Percentiles rank a stretch among this genome's conserved stretches.
Evolutionary conservation across 805 yeast species (phyloP).

Genomic region (Hagleromyces aurorensis): DNA sequence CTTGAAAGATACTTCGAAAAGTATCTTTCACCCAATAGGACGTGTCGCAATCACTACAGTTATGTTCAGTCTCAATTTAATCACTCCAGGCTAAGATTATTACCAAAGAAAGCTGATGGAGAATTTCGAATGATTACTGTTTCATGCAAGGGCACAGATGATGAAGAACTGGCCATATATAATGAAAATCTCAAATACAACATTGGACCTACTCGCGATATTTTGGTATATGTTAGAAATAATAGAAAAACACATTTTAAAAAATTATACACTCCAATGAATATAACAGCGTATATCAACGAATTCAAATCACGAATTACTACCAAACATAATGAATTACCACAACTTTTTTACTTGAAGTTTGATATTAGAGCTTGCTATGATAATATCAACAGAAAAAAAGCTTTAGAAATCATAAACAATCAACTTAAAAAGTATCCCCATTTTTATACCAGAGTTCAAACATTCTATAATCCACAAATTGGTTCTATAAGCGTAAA

Average conservation of each 20-base stretch:
- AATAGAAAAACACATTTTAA: slow-evolving; percentile 23
- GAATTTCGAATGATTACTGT: slow-evolving; percentile 56
- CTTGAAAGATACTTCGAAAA: slow-evolving; percentile 35
- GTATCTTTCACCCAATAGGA: slow-evolving; percentile 27
- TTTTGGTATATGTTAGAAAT: slow-evolving; percentile 31
- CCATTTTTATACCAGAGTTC: slow-evolving; percentile 26
- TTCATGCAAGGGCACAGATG: slow-evolving; percentile 38
- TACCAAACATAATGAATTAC: slow-evolving; percentile 14
- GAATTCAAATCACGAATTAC: slow-evolving; percentile 31
- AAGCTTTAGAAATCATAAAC: slow-evolving; percentile 32
- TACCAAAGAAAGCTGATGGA: slow-evolving; percentile 45
- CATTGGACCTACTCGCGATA: slow-evolving; percentile 38
- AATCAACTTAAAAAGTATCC: slow-evolving; percentile 11
- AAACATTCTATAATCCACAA: slow-evolving; percentile 16
- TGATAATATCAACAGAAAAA: slow-evolving; percentile 54
- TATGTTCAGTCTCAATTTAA: slow-evolving; percentile 14
- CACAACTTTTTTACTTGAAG: slow-evolving; percentile 45
- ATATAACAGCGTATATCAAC: slow-evolving; percentile 36
- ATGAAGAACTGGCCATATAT: slow-evolving; percentile 31
- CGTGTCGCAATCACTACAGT: slow-evolving; percentile 18
- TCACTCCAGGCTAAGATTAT: slow-evolving; percentile 40
- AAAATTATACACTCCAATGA: slow-evolving; percentile 36
- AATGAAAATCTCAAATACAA: slow-evolving; percentile 31
- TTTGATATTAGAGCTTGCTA: slow-evolving; percentile 75
- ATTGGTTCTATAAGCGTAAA: slow-evolving; percentile 8